Base-by-base conservation (phyloP, 1,139 yeast species). In the Suhomyces bribrorum region DNA sequence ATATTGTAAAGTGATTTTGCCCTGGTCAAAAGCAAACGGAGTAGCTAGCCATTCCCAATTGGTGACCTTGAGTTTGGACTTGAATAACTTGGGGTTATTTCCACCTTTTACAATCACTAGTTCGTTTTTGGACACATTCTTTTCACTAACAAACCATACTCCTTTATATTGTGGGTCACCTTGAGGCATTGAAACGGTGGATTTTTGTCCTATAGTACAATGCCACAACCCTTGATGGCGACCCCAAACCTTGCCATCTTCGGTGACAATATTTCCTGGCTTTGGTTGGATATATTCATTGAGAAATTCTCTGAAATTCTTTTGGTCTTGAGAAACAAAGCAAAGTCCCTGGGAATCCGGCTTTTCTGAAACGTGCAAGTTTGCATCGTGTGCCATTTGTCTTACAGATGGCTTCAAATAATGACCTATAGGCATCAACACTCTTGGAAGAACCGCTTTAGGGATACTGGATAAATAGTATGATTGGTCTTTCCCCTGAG, bases 321-420 rank as follows among this genome's bases (percentile, higher is more conserved):
- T 81, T 40, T 79, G 74, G 31, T 75, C 73, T 52, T 86, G 86
- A 39, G 83, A 79, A 7, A 92, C 97, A 66, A 92, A 92, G 57
- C 99, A 92, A 9, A 92, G 70, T 0, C 99, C 99, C 56, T 88
- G 96, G 0, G 97, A 88, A 56, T 92, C 99, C 0, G 89, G 94
- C 53, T 90, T 90, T 13, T 66, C 59, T 1, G 92, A 88, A 1
- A 86, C 83, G 1, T 80, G 78, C 12, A 94, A 64, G 3, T 64
- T 54, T 37, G 65, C 62, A 1, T 65, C 52, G n/a, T 56, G 48
- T 0, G 98, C 97, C 30, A 86, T 49, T 18, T 70, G 62, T 16
- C 98, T 64, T 1, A 90, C 82, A 48, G 83, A 75, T 0, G 90
- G 86, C 59, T 92, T 92, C 13, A 79, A 69, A 42, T 77, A 71